Base-by-base conservation (phyloP, 768 basidiomycete genomes). In the Russula brevipes region DNA sequence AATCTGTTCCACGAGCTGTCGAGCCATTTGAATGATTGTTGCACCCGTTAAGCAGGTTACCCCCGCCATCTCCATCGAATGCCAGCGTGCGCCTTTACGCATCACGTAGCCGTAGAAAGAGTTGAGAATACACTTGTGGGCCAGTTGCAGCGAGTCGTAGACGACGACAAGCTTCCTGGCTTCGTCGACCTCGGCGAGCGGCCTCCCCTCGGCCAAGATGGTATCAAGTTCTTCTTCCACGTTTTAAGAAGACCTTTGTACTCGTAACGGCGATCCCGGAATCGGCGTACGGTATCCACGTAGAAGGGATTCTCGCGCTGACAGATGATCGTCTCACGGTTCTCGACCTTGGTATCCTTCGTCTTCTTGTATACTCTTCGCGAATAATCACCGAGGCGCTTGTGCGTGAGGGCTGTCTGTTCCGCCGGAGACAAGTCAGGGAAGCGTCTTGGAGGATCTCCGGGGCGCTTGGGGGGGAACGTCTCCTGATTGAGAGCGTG, bases 41-140 rank as follows among this genome's bases (percentile, higher is more conserved):
- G 97, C 94, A 45, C 97, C 97, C 0, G 97, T 98, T 57, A 98
- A 79, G 76, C 97, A 99, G 11, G 97, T 98, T 66, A 99, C 98
- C 7, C 97, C 97, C 1, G 97, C 97, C 97, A 99, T 99, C 78
- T 99, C 97, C 97, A 99, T 98, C 35, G 96, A 98, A 74, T 98
- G 95, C 97, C 97, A 99, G 36, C 97, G 81, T 17, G 97, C 97
- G 57, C 97, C 97, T 73, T 99, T 98, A 45, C 97, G 86, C 97
- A 98, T 98, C 73, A 99, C 96, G 70, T 99, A 99, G 41, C 97
- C 97, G 72, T 99, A 99, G 81, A 99, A 99, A 3, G 97, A 98
- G 79, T 99, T 99, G 68, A 99, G 84, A 72, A 99, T 99, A 72
- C 95, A 98, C 78, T 99, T 99, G 82, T 99, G 97, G 4, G 97